Evolutionary conservation across 768 basidiomycete species (phyloP).

Genomic region (Sarcomyxa edulis): DNA sequence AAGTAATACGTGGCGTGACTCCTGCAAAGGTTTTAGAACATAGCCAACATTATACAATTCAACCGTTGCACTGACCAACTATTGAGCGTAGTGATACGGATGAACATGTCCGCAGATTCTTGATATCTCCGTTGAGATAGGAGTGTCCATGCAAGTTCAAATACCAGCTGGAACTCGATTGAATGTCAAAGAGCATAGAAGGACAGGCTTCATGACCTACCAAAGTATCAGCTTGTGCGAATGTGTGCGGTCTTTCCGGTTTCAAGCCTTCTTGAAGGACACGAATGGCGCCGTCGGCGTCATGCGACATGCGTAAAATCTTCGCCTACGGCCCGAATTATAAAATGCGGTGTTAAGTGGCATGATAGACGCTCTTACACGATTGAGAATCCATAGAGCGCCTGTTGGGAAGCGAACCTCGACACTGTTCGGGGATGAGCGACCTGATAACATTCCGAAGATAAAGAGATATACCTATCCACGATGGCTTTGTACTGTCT

Average conservation of each 20-base stretch:
- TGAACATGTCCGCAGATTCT: constrained; percentile 64
- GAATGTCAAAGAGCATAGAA: neutral
- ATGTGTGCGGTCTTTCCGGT: constrained; percentile 46
- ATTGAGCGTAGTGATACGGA: constrained; percentile 61
- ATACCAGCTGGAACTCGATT: constrained; percentile 45
- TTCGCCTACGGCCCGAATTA: constrained; percentile 46
- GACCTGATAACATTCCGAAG: neutral
- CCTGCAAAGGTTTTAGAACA: constrained; percentile 30
- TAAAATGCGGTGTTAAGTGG: neutral
- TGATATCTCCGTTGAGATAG: constrained; percentile 58
- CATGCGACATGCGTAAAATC: constrained; percentile 64
- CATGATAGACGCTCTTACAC: constrained; percentile 31
- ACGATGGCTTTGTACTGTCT: constrained; percentile 61
- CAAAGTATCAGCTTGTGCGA: constrained; percentile 69
- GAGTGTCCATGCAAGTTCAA: constrained; percentile 76
- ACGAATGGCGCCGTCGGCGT: constrained; percentile 60
- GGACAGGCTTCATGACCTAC: constrained; percentile 26
- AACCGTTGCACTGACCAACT: constrained; percentile 44
- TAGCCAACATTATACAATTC: neutral
- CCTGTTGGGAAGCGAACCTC: constrained; percentile 58
- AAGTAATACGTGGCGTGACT: constrained; percentile 78
- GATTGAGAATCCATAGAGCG: constrained; percentile 69
- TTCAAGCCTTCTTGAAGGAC: constrained; percentile 55
- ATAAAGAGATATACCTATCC: constrained; percentile 40
- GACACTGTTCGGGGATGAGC: constrained; percentile 29